Conservation (phyloP, 2,329 filamentous ascomycete species). For the Pseudocercospora macadamiae region DNA sequence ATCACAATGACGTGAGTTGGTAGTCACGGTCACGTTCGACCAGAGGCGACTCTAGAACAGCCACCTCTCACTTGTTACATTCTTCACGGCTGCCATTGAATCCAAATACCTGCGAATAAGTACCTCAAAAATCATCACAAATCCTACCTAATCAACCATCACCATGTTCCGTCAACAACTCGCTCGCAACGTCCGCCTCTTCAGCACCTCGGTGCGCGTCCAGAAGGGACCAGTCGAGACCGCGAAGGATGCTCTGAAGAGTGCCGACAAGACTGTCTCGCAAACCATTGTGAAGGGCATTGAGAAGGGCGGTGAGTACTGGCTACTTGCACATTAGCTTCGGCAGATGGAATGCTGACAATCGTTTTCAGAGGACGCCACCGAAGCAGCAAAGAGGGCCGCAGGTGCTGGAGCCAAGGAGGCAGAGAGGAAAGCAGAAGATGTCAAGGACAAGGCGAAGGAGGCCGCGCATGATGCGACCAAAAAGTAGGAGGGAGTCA, state of each 20-base stretch:
- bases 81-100: not conserved
- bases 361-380: conserved; percentile 52
- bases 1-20: conserved; percentile 1
- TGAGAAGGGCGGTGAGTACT: conserved; percentile 61
- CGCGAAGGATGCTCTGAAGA: conserved; percentile 62
- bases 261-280: conserved; percentile 59
- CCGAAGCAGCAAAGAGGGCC: conserved; percentile 48
- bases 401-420: conserved; percentile 34
- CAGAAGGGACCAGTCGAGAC: conserved; percentile 58
- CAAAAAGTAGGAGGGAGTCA: conserved; percentile 14
- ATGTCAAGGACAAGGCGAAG: conserved; percentile 42
- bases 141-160: conserved; percentile 22
- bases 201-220: conserved; percentile 55
- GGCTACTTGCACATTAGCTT: not conserved
- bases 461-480: conserved; percentile 24
- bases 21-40: not conserved
- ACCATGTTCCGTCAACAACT: conserved; percentile 53
- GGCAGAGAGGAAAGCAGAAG: conserved; percentile 46
- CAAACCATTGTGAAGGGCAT: conserved; percentile 63
- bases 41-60: not conserved
- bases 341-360: too few species aligned
- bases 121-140: not conserved
- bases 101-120: not conserved
- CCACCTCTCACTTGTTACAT: not conserved
- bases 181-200: conserved; percentile 51